Conservation (phyloP, 345 rosid species). For the Physaria fendleri region DNA sequence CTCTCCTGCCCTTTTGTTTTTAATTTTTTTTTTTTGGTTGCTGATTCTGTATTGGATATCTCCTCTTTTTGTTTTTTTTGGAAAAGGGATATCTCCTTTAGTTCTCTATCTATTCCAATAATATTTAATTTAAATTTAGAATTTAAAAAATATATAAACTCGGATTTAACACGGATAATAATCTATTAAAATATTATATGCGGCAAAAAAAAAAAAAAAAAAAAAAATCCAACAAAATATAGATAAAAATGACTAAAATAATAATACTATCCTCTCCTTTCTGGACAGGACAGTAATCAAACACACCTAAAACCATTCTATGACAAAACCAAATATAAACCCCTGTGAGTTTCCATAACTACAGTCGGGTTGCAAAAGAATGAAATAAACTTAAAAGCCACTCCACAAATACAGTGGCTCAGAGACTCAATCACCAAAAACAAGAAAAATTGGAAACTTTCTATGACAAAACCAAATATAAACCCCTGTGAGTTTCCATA, state of each 20-base stretch:
- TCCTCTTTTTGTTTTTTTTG: too few species aligned
- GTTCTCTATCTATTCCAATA: too few species aligned
- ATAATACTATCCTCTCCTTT: conserved; percentile 22
- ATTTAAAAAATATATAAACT: too few species aligned
- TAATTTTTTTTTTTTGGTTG: too few species aligned
- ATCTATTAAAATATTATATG: too few species aligned
- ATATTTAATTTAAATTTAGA: too few species aligned
- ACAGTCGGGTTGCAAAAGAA: conserved; percentile 36
- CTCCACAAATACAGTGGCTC: conserved; percentile 32
- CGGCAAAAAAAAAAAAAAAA: too few species aligned
- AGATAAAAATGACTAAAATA: conserved; percentile 10
- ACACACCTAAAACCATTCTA: conserved; percentile 20
- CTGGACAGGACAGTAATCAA: conserved; percentile 26
- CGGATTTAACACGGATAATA: too few species aligned
- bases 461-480: conserved; percentile 26
- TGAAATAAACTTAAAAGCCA: conserved; percentile 26
- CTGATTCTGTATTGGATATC: too few species aligned
- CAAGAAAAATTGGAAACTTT: conserved; percentile 18
- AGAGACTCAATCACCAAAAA: conserved; percentile 22
- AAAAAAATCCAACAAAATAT: too few species aligned
- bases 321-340: conserved; percentile 23
- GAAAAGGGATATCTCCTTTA: too few species aligned
- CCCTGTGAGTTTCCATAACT: conserved; percentile 33
- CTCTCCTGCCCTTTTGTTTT: conserved; percentile 22
- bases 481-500: conserved; percentile 31